phyloP scores from a whole-genome alignment of 2,329 filamentous ascomycete genomes.

The Apiospora malaysiana region DNA sequence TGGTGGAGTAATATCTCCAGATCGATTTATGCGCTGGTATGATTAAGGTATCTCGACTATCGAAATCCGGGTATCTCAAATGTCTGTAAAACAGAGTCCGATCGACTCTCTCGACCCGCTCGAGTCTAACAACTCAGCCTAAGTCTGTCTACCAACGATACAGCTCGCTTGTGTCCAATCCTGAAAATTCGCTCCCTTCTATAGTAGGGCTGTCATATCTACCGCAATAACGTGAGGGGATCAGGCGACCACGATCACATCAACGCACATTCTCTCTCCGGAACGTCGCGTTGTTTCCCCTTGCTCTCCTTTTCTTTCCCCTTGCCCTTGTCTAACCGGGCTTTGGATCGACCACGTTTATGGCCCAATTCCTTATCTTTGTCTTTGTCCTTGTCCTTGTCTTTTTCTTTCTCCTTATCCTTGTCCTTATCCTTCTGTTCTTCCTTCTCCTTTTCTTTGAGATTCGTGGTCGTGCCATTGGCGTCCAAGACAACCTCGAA shows the following conservation, averaged over 20 bases:
- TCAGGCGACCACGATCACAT: constrained; percentile 35
- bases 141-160: neutral
- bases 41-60: neutral
- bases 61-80: constrained; percentile 13
- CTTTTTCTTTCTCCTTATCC: constrained; percentile 33
- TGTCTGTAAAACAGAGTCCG: constrained; percentile 5
- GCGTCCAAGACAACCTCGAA: constrained; percentile 31
- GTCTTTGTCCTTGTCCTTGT: constrained; percentile 34
- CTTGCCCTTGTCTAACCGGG: constrained; percentile 19
- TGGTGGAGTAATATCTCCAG: neutral
- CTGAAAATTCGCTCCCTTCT: constrained; percentile 24
- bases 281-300: constrained; percentile 32
- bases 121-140: neutral
- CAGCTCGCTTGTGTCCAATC: neutral
- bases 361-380: constrained; percentile 32
- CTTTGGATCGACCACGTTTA: constrained; percentile 23
- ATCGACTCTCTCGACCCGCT: neutral
- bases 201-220: neutral
- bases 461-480: constrained; percentile 23
- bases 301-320: constrained; percentile 36
- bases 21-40: neutral
- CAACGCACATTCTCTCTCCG: constrained; percentile 41
- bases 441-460: constrained; percentile 32
- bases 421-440: constrained; percentile 29
- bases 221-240: neutral